These are phyloP conservation scores for Lunularia cruciata DNA, from an alignment of 225 moss, liverwort and hornwort genomes.

Conservation along the genomic window DNA sequence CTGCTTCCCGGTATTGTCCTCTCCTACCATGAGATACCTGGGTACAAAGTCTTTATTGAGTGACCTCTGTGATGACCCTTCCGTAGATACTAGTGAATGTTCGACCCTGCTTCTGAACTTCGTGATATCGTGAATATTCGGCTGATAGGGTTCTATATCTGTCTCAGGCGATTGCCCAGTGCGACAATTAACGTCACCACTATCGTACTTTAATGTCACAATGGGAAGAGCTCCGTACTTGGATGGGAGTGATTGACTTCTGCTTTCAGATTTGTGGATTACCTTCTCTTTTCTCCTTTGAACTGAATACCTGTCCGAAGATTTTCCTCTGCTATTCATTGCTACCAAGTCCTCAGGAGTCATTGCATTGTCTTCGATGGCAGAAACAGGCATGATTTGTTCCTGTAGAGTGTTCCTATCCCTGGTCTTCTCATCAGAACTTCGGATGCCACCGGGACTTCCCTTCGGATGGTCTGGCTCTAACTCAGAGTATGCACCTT, in stretches of 20 bases:
- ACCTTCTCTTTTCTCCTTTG: conserved; percentile 20
- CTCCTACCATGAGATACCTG: background rate
- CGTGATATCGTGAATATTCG: background rate
- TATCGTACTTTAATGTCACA: conserved; percentile 32
- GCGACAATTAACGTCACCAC: conserved; percentile 14
- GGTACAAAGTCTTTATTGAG: background rate
- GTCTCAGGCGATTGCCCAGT: background rate
- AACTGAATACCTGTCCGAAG: conserved; percentile 13
- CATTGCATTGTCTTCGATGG: conserved; percentile 4
- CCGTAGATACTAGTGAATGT: background rate
- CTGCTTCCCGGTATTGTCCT: background rate
- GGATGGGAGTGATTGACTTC: background rate
- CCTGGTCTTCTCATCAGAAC: conserved; percentile 16
- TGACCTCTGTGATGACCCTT: background rate
- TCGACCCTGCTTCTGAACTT: background rate
- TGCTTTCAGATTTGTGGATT: background rate
- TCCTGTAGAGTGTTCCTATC: conserved; percentile 2
- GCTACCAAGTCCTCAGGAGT: background rate
- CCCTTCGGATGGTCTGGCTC: conserved; percentile 30
- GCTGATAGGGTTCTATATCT: background rate
- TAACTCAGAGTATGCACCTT: conserved; percentile 51
- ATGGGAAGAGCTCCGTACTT: conserved; percentile 39
- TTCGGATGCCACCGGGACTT: conserved; percentile 18
- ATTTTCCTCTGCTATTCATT: conserved; percentile 16
- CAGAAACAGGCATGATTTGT: background rate